Evolutionary conservation across 495 filamentous ascomycete species (phyloP), one percentile per base, ranked within the genome.

Genomic region (Neurospora sublineolata): DNA sequence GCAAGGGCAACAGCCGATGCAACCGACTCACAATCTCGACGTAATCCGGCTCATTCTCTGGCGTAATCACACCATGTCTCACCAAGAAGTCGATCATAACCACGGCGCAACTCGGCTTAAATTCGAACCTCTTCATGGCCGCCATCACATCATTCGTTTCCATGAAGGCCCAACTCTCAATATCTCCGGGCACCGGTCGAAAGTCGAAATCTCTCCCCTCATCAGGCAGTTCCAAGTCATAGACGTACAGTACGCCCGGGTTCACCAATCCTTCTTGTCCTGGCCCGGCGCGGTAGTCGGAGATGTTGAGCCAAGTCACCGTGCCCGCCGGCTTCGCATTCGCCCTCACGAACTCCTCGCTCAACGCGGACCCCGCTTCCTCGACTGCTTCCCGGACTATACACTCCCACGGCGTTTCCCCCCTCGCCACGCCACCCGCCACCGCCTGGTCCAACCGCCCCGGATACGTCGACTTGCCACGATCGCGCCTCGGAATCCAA

Each of bases 71-170:
- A 1, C 87, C 85, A 77, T 89, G 87, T 39, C 84, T 73, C 39
- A 89, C 79, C 30, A 89, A 83, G 76, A 88, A 88, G 41, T 86
- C 85, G 14, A 89, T 74, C 64, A 86, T 70, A 39, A 86, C 84
- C 6, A 83, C 73, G 12, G 81, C 84, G 71, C 82, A 82, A 72
- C 85, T 86, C 1, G 83, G 80, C 76, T 88, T 89, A 76, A 90
- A 90, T 77, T 86, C 82, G 16, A 80, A 77, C 3, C 71, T 70
- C 37, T 75, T 42, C 70, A 90, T 73, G 0, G 82, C 82, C 27
- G 70, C 71, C 68, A 79, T 77, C 2, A 89, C 81, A 33, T 89
- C 81, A 0, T 82, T 82, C 1, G 87, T 75, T 7, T 70, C 74
- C 84, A 85, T 85, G 37, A 85, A 74, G 12, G 74, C 76, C 73